Conservation (phyloP, 2,329 filamentous ascomycete genomes). For the Diplodia corticola region DNA sequence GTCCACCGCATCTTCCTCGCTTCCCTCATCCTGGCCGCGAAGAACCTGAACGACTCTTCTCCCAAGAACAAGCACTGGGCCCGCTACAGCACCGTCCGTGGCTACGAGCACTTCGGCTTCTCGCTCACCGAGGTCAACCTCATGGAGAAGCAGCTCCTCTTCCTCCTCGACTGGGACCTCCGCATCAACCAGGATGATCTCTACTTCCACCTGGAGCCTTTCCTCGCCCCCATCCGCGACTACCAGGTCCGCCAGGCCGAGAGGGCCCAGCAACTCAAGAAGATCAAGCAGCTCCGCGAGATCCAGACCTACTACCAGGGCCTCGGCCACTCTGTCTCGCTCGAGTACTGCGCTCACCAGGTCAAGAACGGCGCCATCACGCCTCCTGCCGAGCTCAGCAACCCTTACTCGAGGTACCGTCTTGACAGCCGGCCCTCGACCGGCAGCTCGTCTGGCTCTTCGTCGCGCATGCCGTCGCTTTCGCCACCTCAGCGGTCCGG, state of each 20-base stretch:
- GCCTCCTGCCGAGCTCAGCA: constrained; percentile 37
- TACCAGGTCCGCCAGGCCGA: constrained; percentile 56
- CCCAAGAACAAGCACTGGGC: constrained; percentile 99
- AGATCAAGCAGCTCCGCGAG: constrained; percentile 29
- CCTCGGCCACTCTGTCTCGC: constrained; percentile 1
- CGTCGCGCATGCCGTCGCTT: constrained; percentile 52
- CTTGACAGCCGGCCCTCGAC: constrained; percentile 35
- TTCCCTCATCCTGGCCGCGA: constrained; percentile 79
- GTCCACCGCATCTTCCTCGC: constrained; percentile 97
- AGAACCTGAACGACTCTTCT: constrained; percentile 97
- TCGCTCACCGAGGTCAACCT: constrained; percentile 94
- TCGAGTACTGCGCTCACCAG: constrained; percentile 39
- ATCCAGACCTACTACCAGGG: constrained; percentile 13
- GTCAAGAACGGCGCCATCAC: constrained; percentile 41
- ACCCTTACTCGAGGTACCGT: constrained; percentile 38
- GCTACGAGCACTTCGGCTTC: constrained; percentile 80
- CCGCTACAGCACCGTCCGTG: constrained; percentile 77
- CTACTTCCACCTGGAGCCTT: constrained; percentile 81
- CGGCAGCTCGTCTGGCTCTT: constrained; percentile 34
- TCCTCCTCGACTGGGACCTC: constrained; percentile 92
- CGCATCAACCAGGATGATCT: constrained; percentile 83
- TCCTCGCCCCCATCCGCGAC: constrained; percentile 79
- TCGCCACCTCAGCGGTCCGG: constrained; percentile 48
- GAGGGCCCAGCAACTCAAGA: constrained; percentile 50
- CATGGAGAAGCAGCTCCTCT: constrained; percentile 98